Conservation (phyloP, 2,329 filamentous ascomycete genomes). For the Coleophoma crateriformis region DNA sequence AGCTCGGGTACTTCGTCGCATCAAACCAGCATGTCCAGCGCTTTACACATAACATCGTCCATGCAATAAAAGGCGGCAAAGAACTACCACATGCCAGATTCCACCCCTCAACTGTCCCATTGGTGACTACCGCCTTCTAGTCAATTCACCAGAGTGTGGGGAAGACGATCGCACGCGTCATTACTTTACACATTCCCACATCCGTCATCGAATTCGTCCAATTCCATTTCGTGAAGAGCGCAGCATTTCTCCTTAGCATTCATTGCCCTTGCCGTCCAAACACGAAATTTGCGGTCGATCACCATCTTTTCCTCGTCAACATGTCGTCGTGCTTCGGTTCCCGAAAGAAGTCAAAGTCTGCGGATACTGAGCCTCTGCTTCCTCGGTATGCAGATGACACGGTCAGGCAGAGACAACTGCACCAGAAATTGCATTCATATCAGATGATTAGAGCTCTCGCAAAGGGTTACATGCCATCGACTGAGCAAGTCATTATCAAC, state of each 20-base stretch:
- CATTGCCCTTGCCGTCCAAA: neutral
- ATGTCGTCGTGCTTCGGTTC: conserved; percentile 27
- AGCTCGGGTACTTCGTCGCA: too few species aligned
- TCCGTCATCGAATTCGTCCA: conserved; percentile 15
- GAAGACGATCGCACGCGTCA: neutral
- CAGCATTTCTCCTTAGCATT: neutral
- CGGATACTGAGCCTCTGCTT: conserved; percentile 59
- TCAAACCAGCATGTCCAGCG: too few species aligned
- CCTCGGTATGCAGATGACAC: conserved; percentile 83
- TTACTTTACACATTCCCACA: neutral
- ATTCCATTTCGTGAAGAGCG: conserved; percentile 3
- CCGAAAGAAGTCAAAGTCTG: conserved; percentile 20
- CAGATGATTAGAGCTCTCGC: conserved; percentile 82
- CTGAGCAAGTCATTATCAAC: conserved; percentile 75
- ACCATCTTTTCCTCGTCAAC: conserved; percentile 4
- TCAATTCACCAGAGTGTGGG: conserved; percentile 2
- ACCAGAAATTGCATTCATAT: conserved; percentile 88
- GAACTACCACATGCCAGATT: too few species aligned
- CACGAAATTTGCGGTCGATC: neutral
- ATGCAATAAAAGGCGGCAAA: too few species aligned
- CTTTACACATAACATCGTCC: too few species aligned
- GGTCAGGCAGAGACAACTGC: conserved; percentile 66
- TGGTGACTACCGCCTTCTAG: too few species aligned
- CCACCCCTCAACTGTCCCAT: too few species aligned
- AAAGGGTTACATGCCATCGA: conserved; percentile 88